Percentiles rank a stretch among this genome's conserved stretches.
Evolutionary conservation across 768 basidiomycete genomes (phyloP).

Genomic region (Suillus ampliporus): DNA sequence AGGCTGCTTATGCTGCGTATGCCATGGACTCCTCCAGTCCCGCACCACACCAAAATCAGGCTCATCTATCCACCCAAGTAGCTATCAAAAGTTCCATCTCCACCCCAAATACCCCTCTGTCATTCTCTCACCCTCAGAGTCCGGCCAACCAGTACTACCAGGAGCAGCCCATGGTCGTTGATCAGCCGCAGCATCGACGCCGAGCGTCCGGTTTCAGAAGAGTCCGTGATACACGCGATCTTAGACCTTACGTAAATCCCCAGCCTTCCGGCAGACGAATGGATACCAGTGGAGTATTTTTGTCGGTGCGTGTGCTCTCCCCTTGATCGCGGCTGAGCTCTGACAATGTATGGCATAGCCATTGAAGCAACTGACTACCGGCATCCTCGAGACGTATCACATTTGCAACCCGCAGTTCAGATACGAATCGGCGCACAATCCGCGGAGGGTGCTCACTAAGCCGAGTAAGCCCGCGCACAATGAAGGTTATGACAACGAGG

Average conservation of each 20-base stretch:
- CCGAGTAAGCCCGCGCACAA: conserved; percentile 96
- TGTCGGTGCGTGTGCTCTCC: conserved; percentile 68
- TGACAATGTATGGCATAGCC: conserved; percentile 46
- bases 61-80: conserved; percentile 56
- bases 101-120: conserved; percentile 74
- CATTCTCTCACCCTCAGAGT: conserved; percentile 61
- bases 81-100: conserved; percentile 63
- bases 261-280: conserved; percentile 74
- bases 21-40: conserved; percentile 72
- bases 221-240: conserved; percentile 76
- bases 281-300: conserved; percentile 72
- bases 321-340: conserved; percentile 3
- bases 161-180: conserved; percentile 78
- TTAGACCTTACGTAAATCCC: conserved; percentile 74
- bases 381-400: conserved; percentile 88
- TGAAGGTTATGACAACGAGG: conserved; percentile 98
- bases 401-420: conserved; percentile 95
- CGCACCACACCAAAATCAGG: conserved; percentile 57
- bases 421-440: conserved; percentile 95
- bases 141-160: conserved; percentile 61
- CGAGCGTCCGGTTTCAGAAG: conserved; percentile 80
- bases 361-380: conserved; percentile 76
- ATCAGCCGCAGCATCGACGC: conserved; percentile 62
- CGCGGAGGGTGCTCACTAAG: conserved; percentile 95
- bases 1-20: conserved; percentile 55